A percentile compares a stretch with the other conserved stretches of the same genome.
Conservation (phyloP, 331 rosid species). For the Acacia pycnantha region DNA sequence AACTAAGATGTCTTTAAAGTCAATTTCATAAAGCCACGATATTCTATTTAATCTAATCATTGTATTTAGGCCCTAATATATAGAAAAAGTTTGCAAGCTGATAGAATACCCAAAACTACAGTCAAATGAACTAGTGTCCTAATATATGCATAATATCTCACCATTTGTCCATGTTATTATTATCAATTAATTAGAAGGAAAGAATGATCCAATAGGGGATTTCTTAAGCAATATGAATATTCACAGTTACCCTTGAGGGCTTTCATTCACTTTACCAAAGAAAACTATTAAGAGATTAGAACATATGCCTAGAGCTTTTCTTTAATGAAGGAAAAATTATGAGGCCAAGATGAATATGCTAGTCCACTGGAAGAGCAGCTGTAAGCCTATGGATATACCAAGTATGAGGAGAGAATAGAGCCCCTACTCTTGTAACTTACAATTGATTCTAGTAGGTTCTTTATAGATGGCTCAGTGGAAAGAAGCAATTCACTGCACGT, state of each 20-base stretch:
- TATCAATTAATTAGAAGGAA: not conserved
- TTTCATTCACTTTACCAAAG: not conserved
- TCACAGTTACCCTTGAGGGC: not conserved
- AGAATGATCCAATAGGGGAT: not conserved
- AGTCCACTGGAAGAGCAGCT: not conserved
- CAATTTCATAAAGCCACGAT: not conserved
- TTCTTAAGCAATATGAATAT: not conserved
- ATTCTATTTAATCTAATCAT: not conserved
- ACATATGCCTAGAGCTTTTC: not conserved
- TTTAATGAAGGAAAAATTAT: not conserved
- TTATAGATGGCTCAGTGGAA: not conserved
- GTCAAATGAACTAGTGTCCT: not conserved
- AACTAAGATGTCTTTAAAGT: not conserved
- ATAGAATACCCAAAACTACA: not conserved
- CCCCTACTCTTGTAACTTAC: not conserved
- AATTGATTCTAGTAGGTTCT: not conserved
- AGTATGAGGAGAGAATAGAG: not conserved
- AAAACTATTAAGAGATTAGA: not conserved
- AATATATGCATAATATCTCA: not conserved
- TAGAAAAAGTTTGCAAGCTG: not conserved
- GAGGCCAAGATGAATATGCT: not conserved
- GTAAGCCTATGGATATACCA: constrained; percentile 8
- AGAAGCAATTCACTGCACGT: not conserved
- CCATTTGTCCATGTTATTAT: not conserved
- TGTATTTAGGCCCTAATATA: not conserved